Evolutionary conservation across 108 stramenopile genomes (phyloP).

Genomic region (Parietichytrium sp.): DNA sequence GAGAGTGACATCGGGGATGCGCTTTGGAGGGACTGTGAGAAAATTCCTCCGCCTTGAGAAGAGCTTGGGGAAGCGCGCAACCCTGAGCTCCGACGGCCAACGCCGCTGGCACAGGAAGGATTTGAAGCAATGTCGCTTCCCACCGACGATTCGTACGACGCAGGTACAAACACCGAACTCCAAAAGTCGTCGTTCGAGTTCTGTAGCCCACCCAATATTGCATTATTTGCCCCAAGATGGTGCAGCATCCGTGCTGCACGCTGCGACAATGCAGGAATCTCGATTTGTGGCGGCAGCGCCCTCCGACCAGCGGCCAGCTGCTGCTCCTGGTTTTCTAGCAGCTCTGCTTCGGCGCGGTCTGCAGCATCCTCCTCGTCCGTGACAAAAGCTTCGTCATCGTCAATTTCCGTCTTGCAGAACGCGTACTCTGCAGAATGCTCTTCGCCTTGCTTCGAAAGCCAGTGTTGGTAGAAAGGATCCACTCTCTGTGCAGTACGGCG

Average conservation of each 20-base stretch:
- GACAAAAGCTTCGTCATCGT: neutral
- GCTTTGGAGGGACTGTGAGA: no score
- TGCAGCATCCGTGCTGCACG: slow-evolving; percentile 20
- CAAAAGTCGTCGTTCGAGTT: no score
- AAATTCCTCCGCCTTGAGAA: no score
- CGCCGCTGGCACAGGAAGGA: no score
- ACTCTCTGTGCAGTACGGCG: neutral
- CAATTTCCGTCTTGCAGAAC: neutral
- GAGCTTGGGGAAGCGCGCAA: no score
- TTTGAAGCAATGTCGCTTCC: no score
- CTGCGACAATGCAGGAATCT: slow-evolving; percentile 23
- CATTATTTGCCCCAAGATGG: slow-evolving; percentile 7
- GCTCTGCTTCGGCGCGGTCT: neutral
- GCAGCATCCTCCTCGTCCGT: neutral
- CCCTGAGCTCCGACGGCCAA: no score
- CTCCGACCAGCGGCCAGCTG: no score
- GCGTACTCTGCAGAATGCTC: neutral
- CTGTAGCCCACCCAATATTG: no score
- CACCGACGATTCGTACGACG: no score
- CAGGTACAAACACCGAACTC: no score
- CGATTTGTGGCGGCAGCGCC: neutral
- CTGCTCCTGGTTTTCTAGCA: neutral
- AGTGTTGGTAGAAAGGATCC: slow-evolving; percentile 1
- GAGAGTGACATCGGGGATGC: no score
- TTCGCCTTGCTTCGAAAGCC: neutral